phyloP scores from a whole-genome alignment of 1,284 basidiomycete species.

The Naganishia liquefaciens region DNA sequence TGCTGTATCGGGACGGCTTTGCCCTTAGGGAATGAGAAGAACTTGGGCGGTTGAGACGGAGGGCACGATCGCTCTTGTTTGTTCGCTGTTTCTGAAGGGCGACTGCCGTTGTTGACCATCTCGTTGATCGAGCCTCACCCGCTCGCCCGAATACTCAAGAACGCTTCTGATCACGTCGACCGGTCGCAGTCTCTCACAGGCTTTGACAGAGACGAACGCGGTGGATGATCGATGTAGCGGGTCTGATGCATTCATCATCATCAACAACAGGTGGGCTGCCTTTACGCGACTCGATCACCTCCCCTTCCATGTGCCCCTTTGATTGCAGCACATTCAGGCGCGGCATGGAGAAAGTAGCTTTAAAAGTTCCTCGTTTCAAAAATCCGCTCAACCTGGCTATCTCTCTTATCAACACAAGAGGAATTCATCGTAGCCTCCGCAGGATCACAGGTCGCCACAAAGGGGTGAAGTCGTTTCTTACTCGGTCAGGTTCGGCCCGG shows the following conservation, averaged over 20 bases:
- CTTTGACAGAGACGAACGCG: neutral
- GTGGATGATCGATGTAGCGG: neutral
- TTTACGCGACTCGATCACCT: conserved; percentile 8
- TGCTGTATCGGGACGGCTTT: conserved; percentile 20
- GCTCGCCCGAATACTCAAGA: neutral
- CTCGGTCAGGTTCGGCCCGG: too few species aligned
- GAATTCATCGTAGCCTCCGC: too few species aligned
- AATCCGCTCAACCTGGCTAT: too few species aligned
- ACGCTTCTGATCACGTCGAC: neutral
- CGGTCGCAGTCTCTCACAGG: too few species aligned
- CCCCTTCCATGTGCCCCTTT: neutral
- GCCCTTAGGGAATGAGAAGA: conserved; percentile 7
- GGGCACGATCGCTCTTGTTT: neutral
- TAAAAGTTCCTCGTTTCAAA: too few species aligned
- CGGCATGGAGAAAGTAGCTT: too few species aligned
- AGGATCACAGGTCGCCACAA: too few species aligned
- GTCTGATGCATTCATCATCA: neutral
- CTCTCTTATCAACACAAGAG: too few species aligned
- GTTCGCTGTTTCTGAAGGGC: neutral
- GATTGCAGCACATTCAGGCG: neutral
- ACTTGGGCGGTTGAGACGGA: conserved; percentile 5
- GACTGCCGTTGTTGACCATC: neutral
- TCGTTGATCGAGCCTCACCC: neutral
- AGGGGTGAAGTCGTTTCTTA: too few species aligned
- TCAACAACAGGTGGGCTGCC: neutral